A percentile compares a stretch with the other conserved stretches of the same genome.
Evolutionary conservation across 768 basidiomycete genomes (phyloP).

Genomic region (Rhizopogon vinicolor): DNA sequence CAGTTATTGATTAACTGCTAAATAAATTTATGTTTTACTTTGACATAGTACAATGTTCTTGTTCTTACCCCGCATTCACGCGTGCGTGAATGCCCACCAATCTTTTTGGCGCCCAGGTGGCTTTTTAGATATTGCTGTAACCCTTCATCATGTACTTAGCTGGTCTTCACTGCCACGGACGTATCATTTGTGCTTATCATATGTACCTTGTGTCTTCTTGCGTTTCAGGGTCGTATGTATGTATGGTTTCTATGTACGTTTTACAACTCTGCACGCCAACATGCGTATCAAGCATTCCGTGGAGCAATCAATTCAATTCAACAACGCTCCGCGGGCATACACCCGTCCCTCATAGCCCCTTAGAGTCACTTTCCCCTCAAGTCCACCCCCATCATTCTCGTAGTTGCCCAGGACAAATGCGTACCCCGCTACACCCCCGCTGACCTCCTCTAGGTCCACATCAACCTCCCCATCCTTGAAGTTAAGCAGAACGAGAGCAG

Average conservation of each 20-base stretch:
- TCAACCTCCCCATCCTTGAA: conserved; percentile 30
- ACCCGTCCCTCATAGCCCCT: conserved; percentile 28
- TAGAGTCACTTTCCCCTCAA: conserved; percentile 7
- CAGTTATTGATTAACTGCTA: conserved; percentile 8
- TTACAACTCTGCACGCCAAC: neutral
- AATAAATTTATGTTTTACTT: neutral
- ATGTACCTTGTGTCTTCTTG: neutral
- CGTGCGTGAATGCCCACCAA: neutral
- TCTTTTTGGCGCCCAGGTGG: neutral
- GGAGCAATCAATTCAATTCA: neutral
- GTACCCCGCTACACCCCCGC: conserved; percentile 3
- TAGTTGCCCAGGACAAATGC: conserved; percentile 25
- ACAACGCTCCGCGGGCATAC: conserved; percentile 9
- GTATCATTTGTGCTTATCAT: neutral
- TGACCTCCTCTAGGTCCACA: conserved; percentile 4
- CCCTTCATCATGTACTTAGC: neutral
- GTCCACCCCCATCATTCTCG: neutral
- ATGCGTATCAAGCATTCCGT: too few relatives aligned
- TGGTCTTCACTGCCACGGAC: neutral
- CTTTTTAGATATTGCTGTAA: neutral
- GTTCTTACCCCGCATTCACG: neutral
- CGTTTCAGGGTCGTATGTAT: neutral
- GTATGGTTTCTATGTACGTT: neutral
- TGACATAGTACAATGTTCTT: neutral
- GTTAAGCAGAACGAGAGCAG: conserved; percentile 43